A percentile compares a stretch with the other conserved stretches of the same genome.
Evolutionary conservation across 2,329 filamentous ascomycete genomes (phyloP).

Genomic region (Sphaceloma murrayae): DNA sequence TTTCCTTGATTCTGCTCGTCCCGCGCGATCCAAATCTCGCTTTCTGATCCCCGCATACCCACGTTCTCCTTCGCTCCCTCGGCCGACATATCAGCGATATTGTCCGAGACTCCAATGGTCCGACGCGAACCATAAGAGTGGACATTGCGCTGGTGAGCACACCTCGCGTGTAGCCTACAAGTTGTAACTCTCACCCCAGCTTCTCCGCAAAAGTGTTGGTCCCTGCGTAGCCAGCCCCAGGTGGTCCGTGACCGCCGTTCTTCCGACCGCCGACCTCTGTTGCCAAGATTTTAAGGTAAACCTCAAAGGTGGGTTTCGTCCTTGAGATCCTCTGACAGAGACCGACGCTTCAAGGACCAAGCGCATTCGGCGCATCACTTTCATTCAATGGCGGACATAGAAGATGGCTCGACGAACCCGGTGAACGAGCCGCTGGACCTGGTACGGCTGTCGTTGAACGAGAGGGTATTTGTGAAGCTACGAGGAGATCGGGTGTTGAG

Average conservation of each 20-base stretch:
- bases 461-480: constrained; percentile 94
- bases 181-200: neutral
- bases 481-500: constrained; percentile 92
- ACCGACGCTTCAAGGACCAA: neutral
- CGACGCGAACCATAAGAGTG: constrained; percentile 22
- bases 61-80: constrained; percentile 20
- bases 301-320: neutral
- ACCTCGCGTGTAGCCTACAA: neutral
- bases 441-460: constrained; percentile 86
- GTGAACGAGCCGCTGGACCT: constrained; percentile 91
- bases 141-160: constrained; percentile 20
- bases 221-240: too few relatives aligned
- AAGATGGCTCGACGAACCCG: constrained; percentile 42
- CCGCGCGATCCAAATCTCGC: constrained; percentile 16
- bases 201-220: too few relatives aligned
- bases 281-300: constrained; percentile 1
- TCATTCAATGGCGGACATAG: constrained; percentile 68
- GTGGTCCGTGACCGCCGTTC: too few relatives aligned
- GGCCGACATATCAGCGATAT: constrained; percentile 16
- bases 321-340: neutral
- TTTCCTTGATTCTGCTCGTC: constrained; percentile 18
- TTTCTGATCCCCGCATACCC: constrained; percentile 22
- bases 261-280: too few relatives aligned
- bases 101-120: constrained; percentile 19
- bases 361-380: neutral